A percentile compares a stretch with the other conserved stretches of the same genome.
phyloP scores from a whole-genome alignment of 306 rosid genomes.

The Malus sieversii region DNA sequence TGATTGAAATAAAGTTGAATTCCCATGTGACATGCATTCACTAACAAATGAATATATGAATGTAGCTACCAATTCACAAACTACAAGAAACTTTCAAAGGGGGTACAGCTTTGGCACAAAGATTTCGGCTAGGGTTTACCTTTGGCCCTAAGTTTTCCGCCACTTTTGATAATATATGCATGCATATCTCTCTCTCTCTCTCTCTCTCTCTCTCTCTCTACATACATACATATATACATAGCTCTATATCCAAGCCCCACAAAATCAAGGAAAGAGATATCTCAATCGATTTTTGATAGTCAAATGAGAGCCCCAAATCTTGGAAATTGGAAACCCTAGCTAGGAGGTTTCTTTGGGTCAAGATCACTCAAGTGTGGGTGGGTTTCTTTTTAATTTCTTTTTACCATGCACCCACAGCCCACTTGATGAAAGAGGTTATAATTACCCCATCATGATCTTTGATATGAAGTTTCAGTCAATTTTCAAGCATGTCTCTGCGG shows the following conservation, averaged over 20 bases:
- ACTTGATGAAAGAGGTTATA: slow-evolving; percentile 33
- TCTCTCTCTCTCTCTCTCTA: too few relatives aligned
- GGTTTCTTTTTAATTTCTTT: slow-evolving; percentile 50
- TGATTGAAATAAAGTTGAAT: slow-evolving; percentile 41
- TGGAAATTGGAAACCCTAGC: too few relatives aligned
- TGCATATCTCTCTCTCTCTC: too few relatives aligned
- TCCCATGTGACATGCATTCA: slow-evolving; percentile 33
- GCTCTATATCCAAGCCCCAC: slow-evolving; percentile 38
- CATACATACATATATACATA: too few relatives aligned
- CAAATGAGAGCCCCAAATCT: too few relatives aligned
- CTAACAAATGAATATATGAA: not conserved
- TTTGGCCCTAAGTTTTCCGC: slow-evolving; percentile 60
- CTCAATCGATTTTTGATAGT: slow-evolving; percentile 24
- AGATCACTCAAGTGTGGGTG: not conserved
- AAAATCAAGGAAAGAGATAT: slow-evolving; percentile 84
- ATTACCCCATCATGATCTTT: slow-evolving; percentile 50
- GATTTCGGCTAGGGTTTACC: slow-evolving; percentile 49
- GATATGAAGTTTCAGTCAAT: slow-evolving; percentile 21
- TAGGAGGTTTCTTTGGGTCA: too few relatives aligned
- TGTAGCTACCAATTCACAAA: slow-evolving; percentile 8
- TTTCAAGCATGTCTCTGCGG: slow-evolving; percentile 22
- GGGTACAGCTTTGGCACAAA: slow-evolving; percentile 45
- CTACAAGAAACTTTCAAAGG: slow-evolving; percentile 47
- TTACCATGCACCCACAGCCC: slow-evolving; percentile 21
- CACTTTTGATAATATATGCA: slow-evolving; percentile 16